These are phyloP conservation scores for Pleurotus djamor DNA, from an alignment of 768 basidiomycete genomes.

Conservation along the genomic window DNA sequence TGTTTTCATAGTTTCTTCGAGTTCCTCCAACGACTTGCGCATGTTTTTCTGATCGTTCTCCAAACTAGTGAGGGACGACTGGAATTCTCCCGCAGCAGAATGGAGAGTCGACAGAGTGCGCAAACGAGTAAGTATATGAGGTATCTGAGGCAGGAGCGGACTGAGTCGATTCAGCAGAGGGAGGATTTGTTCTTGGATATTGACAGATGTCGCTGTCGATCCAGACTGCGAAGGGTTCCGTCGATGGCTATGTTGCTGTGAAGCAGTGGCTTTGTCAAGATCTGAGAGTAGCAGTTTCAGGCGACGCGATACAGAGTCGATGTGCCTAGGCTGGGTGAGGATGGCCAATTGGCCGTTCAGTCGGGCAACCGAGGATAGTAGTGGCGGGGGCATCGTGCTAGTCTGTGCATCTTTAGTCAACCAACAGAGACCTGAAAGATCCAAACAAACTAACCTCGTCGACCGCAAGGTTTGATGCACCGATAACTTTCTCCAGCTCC, in stretches of 20 bases:
- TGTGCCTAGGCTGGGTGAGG: slow-evolving; percentile 92
- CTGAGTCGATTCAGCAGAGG: slow-evolving; percentile 70
- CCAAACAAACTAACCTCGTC: slow-evolving; percentile 65
- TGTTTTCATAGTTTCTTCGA: slow-evolving; percentile 63
- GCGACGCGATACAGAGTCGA: slow-evolving; percentile 92
- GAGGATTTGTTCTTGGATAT: slow-evolving; percentile 56
- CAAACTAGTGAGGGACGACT: slow-evolving; percentile 58
- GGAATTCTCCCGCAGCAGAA: slow-evolving; percentile 76
- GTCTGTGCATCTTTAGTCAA: slow-evolving; percentile 33
- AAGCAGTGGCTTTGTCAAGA: slow-evolving; percentile 75
- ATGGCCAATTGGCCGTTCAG: slow-evolving; percentile 85
- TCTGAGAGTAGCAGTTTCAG: slow-evolving; percentile 92
- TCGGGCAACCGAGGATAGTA: slow-evolving; percentile 79
- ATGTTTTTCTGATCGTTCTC: slow-evolving; percentile 73
- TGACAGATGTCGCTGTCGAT: slow-evolving; percentile 21
- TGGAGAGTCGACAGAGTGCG: slow-evolving; percentile 84
- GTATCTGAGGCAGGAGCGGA: slow-evolving; percentile 77
- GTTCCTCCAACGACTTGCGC: slow-evolving; percentile 61
- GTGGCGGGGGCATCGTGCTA: slow-evolving; percentile 71
- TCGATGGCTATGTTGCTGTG: slow-evolving; percentile 43
- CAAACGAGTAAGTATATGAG: slow-evolving; percentile 87
- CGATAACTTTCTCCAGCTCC: slow-evolving; percentile 79
- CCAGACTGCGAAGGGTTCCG: slow-evolving; percentile 39
- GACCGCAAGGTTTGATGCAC: slow-evolving; percentile 72
- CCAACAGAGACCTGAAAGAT: background rate